Conservation (phyloP, 163 green algal genomes). For the Scenedesmus sp. region DNA sequence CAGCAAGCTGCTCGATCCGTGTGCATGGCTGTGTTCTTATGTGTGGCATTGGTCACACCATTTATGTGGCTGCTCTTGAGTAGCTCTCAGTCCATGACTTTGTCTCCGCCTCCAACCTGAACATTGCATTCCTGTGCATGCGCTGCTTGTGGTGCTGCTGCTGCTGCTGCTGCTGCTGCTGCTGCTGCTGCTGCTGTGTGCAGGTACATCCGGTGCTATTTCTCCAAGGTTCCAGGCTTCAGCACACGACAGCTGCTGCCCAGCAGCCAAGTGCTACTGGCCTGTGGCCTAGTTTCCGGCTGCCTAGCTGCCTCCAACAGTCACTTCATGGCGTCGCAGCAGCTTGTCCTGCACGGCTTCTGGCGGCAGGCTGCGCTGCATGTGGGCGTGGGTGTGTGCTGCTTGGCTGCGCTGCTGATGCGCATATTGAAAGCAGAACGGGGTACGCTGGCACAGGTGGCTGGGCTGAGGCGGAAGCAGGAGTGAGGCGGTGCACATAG, state of each 20-base stretch:
- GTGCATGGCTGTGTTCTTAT: not conserved
- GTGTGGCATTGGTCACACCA: no score
- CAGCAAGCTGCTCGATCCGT: no score
- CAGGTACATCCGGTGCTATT: conserved; percentile 68
- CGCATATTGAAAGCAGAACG: conserved; percentile 50
- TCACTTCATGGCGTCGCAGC: conserved; percentile 5
- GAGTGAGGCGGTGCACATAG: no score
- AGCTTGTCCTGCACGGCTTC: not conserved
- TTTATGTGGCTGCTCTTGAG: not conserved
- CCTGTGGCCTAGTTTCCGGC: conserved; percentile 38
- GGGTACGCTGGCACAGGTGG: conserved; percentile 37
- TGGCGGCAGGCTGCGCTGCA: conserved; percentile 40
- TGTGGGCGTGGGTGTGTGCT: conserved; percentile 47
- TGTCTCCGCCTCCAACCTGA: no score
- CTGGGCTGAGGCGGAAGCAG: not conserved
- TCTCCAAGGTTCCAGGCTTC: conserved; percentile 56
- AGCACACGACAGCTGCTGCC: conserved; percentile 65
- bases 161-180: not conserved
- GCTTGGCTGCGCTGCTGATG: conserved; percentile 30
- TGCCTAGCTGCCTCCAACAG: conserved; percentile 47
- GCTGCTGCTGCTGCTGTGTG: not conserved
- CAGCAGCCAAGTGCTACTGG: conserved; percentile 41
- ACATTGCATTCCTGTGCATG: not conserved
- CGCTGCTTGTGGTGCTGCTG: no score
- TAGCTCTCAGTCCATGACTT: no score